phyloP scores from a whole-genome alignment of 768 basidiomycete genomes.

The Pleurotus djamor region DNA sequence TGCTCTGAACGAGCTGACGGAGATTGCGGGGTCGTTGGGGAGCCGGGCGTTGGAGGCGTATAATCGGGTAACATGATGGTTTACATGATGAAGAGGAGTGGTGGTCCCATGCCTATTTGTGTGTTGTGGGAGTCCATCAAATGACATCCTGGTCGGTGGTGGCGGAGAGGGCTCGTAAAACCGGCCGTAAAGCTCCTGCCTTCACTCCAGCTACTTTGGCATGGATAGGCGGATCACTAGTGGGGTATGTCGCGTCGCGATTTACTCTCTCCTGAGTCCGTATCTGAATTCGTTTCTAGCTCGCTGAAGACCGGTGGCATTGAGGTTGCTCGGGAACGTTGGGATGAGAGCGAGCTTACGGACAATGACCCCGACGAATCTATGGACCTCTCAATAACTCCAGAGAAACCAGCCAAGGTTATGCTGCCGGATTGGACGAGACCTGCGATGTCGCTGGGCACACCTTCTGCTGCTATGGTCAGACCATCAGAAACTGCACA shows the following conservation, averaged over 20 bases:
- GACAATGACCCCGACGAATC: slow-evolving; percentile 40
- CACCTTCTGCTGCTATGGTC: slow-evolving; percentile 50
- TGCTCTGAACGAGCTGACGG: slow-evolving; percentile 26
- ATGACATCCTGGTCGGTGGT: too few species aligned
- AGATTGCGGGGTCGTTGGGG: background rate
- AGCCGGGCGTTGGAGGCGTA: background rate
- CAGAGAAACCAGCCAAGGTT: slow-evolving; percentile 30
- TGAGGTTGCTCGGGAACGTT: slow-evolving; percentile 81
- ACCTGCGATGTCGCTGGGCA: slow-evolving; percentile 56
- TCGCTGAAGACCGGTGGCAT: slow-evolving; percentile 84
- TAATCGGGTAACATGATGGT: slow-evolving; percentile 1
- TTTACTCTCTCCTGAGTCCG: too few species aligned
- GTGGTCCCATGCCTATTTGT: too few species aligned
- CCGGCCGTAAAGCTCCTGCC: slow-evolving; percentile 83
- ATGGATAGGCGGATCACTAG: slow-evolving; percentile 94
- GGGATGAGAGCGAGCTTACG: slow-evolving; percentile 67
- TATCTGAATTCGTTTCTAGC: too few species aligned
- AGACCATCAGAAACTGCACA: background rate
- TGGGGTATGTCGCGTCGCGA: slow-evolving; percentile 61
- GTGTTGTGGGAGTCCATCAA: too few species aligned
- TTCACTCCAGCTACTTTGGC: slow-evolving; percentile 79
- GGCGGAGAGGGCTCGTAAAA: slow-evolving; percentile 51
- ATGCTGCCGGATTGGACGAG: slow-evolving; percentile 85
- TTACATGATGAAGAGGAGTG: background rate
- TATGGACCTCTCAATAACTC: slow-evolving; percentile 35